A percentile compares a stretch with the other conserved stretches of the same genome.
These are phyloP conservation scores for Sanghuangporus sanghuang DNA, from an alignment of 1,284 basidiomycete species.

Conservation along the genomic window DNA sequence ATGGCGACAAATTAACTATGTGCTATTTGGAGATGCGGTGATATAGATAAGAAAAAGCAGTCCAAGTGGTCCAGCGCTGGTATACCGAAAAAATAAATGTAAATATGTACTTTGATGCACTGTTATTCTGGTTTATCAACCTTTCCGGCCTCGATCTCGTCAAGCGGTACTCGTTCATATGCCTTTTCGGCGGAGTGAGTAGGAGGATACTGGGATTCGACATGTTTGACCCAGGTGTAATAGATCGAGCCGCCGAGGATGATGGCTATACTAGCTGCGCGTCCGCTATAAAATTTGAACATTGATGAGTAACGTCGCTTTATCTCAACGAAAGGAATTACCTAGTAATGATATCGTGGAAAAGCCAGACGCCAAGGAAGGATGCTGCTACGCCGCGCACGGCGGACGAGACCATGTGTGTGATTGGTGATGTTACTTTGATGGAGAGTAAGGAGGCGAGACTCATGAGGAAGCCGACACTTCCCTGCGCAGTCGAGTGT, in stretches of 20 bases:
- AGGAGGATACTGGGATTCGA: conserved; percentile 43
- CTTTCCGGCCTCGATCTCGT: conserved; percentile 45
- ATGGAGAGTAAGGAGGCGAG: conserved; percentile 85
- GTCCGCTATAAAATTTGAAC: conserved; percentile 48
- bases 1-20: no score
- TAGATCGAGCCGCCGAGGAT: conserved; percentile 78
- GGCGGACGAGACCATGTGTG: conserved; percentile 87
- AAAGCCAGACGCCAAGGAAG: conserved; percentile 68
- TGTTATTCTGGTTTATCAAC: not conserved
- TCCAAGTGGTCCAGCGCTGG: no score
- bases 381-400: conserved; percentile 80
- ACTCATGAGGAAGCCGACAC: conserved; percentile 84
- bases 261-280: conserved; percentile 69
- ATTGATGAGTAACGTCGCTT: not conserved
- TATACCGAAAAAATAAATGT: no score
- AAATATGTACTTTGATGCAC: not conserved
- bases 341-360: conserved; percentile 71
- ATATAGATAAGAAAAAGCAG: no score
- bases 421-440: conserved; percentile 89
- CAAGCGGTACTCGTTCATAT: conserved; percentile 46
- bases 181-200: conserved; percentile 10
- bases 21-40: no score
- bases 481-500: conserved; percentile 44
- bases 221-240: conserved; percentile 83
- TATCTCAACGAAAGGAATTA: conserved; percentile 31